phyloP scores from a whole-genome alignment of 257 asterid species.

The Avicennia marina region DNA sequence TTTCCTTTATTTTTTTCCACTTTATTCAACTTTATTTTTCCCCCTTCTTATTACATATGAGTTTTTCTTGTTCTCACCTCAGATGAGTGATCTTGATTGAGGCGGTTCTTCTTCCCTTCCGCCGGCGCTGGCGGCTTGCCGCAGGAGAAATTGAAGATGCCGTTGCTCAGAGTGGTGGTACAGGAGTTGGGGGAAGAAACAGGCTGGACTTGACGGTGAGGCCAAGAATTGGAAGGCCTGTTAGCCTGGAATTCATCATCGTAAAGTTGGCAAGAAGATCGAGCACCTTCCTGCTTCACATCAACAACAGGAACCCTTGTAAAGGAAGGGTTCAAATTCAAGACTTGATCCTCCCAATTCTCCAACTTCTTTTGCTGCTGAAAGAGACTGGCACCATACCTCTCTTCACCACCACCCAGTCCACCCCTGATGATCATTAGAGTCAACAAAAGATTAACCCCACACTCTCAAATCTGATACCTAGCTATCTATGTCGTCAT shows the following conservation, averaged over 20 bases:
- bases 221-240: constrained; percentile 21
- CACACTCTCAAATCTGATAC: no score
- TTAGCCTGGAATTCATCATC: constrained; percentile 30
- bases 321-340: constrained; percentile 39
- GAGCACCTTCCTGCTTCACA: constrained; percentile 52
- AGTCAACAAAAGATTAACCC: no score
- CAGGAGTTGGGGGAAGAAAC: constrained; percentile 38
- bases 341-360: constrained; percentile 56
- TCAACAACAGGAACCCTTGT: constrained; percentile 25
- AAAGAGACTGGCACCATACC: constrained; percentile 31
- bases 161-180: constrained; percentile 34
- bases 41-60: no score
- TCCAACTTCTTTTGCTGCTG: constrained; percentile 51
- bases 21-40: no score
- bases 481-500: no score
- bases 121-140: constrained; percentile 16
- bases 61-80: constrained; percentile 39
- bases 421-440: no score
- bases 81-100: constrained; percentile 43
- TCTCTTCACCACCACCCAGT: constrained; percentile 48
- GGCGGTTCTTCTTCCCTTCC: constrained; percentile 30
- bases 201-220: constrained; percentile 25
- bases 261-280: constrained; percentile 20
- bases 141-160: constrained; percentile 48
- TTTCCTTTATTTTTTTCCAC: no score